Evolutionary conservation across 495 filamentous ascomycete species (phyloP), one percentile per base, ranked within the genome.

Genomic region (Neurospora sp.): DNA sequence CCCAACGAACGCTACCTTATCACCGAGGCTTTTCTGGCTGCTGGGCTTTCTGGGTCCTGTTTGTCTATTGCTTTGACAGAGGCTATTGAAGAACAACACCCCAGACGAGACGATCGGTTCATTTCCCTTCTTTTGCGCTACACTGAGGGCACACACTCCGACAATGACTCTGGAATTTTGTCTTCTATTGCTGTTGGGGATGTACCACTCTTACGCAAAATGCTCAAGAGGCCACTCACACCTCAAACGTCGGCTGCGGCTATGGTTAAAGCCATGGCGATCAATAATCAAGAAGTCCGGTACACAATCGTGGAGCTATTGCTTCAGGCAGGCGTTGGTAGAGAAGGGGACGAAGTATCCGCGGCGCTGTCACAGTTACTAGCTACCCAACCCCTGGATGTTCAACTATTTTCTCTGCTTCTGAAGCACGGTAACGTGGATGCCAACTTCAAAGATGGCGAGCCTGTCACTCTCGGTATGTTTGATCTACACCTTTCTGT

Each of bases 61-160:
- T 75, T 85, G 11, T 78, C 85, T 70, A 80, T 75, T 3, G 81
- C 83, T 4, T 70, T 86, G 12, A 79, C 85, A 48, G 76, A 81
- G n/a, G 81, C 83, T 5, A 84, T 86, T 20, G 80, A 81, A 39
- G 82, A 85, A 38, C 77, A 80, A 7, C 79, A 81, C 20, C 82
- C 84, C 2, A 76, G 74, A 6, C 76, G 83, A 48, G 84, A 86
- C 66, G 82, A 83, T 69, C 78, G 77, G 14, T 77, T 86, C 11
- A 83, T 86, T 48, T 74, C 80, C 20, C 79, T 86, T 16, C 75
- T 86, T 54, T 77, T 86, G 18, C 80, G 79, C 20, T 76, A 85
- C 66, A 83, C 83, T 62, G 81, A 83, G 11, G 83, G 85, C 44
- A 79, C 83, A 4, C 84, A 85, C 73, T 83, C 84, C 71, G 84